phyloP scores from a whole-genome alignment of 306 rosid species.

The Oxytropis ochrocephala region DNA sequence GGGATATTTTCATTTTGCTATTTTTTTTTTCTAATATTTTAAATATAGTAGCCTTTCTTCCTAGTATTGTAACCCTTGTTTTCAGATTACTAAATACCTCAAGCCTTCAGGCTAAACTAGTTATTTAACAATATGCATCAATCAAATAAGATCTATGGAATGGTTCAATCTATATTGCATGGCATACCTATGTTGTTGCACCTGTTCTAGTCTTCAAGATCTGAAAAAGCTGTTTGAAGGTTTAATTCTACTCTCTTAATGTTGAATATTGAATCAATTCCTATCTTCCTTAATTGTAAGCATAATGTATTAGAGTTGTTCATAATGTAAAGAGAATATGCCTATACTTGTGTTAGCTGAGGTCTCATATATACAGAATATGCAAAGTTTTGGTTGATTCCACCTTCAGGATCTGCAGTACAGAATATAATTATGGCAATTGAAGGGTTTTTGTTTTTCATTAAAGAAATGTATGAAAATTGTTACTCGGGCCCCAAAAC shows the following conservation, averaged over 20 bases:
- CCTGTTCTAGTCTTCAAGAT: constrained; percentile 76
- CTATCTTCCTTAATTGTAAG: not conserved
- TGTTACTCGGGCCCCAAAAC: constrained; percentile 22
- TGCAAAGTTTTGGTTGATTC: constrained; percentile 63
- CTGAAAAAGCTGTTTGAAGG: constrained; percentile 88
- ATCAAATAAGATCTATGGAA: too few relatives aligned
- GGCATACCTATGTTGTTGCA: constrained; percentile 73
- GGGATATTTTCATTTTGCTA: too few relatives aligned
- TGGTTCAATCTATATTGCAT: not conserved
- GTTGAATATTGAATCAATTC: not conserved
- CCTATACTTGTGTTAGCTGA: constrained; percentile 15
- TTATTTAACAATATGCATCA: not conserved
- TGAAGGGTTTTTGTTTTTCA: not conserved
- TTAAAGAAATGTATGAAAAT: not conserved
- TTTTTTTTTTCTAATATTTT: not conserved
- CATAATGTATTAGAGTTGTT: constrained; percentile 28
- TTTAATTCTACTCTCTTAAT: constrained; percentile 12
- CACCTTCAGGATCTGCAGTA: constrained; percentile 88
- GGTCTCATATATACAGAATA: constrained; percentile 6
- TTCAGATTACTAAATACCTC: not conserved
- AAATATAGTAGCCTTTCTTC: not conserved
- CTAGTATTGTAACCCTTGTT: not conserved
- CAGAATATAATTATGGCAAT: not conserved
- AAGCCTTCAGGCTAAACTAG: constrained; percentile 11
- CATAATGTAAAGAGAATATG: not conserved